phyloP scores from a whole-genome alignment of 352 stramenopile genomes.

The Phytophthora agathidicida region DNA sequence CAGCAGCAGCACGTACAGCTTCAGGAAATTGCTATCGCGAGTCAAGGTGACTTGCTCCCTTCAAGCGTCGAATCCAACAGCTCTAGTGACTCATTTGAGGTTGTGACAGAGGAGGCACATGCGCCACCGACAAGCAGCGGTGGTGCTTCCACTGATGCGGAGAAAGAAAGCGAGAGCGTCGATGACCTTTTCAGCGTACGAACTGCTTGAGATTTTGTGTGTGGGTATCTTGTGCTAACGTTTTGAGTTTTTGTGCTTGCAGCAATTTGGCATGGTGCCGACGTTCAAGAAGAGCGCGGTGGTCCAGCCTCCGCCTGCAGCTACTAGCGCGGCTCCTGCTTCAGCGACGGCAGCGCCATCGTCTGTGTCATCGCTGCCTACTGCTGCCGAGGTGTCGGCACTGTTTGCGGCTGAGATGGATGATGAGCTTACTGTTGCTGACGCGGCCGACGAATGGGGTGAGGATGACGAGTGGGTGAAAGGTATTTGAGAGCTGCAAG shows the following conservation, averaged over 20 bases:
- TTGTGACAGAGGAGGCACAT: slow-evolving; percentile 47
- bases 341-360: slow-evolving; percentile 5
- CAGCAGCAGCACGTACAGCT: slow-evolving; percentile 21
- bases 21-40: slow-evolving; percentile 38
- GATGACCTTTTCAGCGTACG: slow-evolving; percentile 86
- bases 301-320: slow-evolving; percentile 27
- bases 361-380: slow-evolving; percentile 30
- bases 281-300: slow-evolving; percentile 74
- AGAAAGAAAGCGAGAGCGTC: slow-evolving; percentile 45
- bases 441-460: slow-evolving; percentile 64
- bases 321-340: slow-evolving; percentile 19
- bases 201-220: slow-evolving; percentile 14
- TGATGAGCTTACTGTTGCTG: slow-evolving; percentile 49
- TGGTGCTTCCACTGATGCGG: slow-evolving; percentile 18
- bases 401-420: slow-evolving; percentile 77
- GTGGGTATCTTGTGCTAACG: slow-evolving; percentile 7
- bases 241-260: slow-evolving; percentile 9
- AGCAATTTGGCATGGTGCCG: slow-evolving; percentile 89
- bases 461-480: slow-evolving; percentile 87
- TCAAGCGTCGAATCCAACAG: slow-evolving; percentile 64
- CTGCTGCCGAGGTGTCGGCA: slow-evolving; percentile 45
- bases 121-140: slow-evolving; percentile 25
- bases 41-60: slow-evolving; percentile 13
- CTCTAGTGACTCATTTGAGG: slow-evolving; percentile 77
- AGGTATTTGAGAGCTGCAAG: slow-evolving; percentile 46